phyloP scores from a whole-genome alignment of 2,329 filamentous ascomycete species.

The Alternaria hordeiaustralica region DNA sequence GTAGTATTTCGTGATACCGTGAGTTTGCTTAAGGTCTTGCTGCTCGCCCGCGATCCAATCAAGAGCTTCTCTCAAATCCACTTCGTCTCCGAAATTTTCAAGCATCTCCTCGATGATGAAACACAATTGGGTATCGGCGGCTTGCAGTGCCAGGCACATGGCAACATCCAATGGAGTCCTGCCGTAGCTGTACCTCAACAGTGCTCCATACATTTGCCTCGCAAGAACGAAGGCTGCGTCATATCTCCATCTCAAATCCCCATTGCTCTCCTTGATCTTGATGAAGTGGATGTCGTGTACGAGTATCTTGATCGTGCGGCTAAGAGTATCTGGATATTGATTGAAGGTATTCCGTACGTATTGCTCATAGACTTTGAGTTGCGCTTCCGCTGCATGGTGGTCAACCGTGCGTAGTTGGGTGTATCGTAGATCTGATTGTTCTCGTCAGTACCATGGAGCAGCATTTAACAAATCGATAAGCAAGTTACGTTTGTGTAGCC shows the following conservation, averaged over 20 bases:
- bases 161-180: no score
- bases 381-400: background rate
- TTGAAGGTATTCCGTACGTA: background rate
- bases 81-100: background rate
- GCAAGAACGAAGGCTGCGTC: background rate
- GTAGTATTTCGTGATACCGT: no score
- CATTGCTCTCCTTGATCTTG: background rate
- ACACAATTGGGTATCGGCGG: accelerated
- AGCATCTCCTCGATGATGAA: background rate
- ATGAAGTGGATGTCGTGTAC: background rate
- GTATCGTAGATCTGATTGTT: background rate
- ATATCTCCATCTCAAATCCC: background rate
- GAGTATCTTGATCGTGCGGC: background rate
- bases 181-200: no score
- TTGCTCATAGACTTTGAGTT: background rate
- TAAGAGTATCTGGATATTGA: accelerated
- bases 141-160: no score
- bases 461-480: accelerated
- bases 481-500: background rate
- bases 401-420: background rate
- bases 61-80: background rate
- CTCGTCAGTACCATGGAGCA: background rate
- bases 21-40: no score
- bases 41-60: no score
- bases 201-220: accelerated